Evolutionary conservation across 257 asterid species (phyloP), one percentile per base, ranked within the genome.

Genomic region (Cruciata laevipes): DNA sequence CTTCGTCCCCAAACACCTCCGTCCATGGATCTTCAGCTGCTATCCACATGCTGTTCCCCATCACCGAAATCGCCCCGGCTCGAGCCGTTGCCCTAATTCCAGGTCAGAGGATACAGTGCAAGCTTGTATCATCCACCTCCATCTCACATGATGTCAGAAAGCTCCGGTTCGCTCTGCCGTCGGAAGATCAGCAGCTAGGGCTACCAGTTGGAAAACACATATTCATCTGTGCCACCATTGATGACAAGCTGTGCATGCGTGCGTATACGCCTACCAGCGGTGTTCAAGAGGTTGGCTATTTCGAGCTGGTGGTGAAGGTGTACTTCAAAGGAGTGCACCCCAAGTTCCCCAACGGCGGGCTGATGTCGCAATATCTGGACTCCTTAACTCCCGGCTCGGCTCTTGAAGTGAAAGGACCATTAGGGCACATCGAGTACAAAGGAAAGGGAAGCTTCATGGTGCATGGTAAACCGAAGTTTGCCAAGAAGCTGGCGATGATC

Each of bases 231-330:
- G 95, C 97, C 33, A 66, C 74, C 8, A 25, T 88, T 1, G 83
- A 84, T 37, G 92, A 78, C 0, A 93, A 93, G 83, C 86, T 88
- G 7, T 93, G 98, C 73, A 88, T 93, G 95, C 80, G 98, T 9
- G 98, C 98, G 1, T 93, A 93, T 80, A 93, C 98, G 1, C 98
- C 98, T 2, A 75, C 96, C 0, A 86, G 90, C 51, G 76, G 82
- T 25, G 85, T 84, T 11, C 91, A 88, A 38, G 60, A 77, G 6
- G 76, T 88, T 23, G 98, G 98, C 0, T 82, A 77, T 56, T 90
- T 93, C 32, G 98, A 93, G 65, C 79, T 93, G 0, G 92, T 93
- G 6, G 87, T 93, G 13, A 93, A 86, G 65, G 64, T 93, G 9
- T 93, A 93, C 81, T 84, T 79, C 85, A 81, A 83, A 55, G 87